Conservation (phyloP, 805 yeast species). For the Barnettozyma californica region DNA sequence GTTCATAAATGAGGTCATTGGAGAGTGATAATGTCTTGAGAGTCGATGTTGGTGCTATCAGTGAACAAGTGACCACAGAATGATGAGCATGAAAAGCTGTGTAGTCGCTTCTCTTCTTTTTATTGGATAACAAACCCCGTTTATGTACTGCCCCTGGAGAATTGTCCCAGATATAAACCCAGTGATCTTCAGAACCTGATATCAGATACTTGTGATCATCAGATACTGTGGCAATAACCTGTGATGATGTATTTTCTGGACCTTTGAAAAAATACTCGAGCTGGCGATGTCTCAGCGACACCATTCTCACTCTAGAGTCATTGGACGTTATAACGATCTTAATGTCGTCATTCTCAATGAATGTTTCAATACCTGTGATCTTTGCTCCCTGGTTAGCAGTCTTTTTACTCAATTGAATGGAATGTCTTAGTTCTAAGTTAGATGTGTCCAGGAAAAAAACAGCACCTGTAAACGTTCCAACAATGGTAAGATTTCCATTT, state of each 20-base stretch:
- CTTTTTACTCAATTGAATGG: conserved; percentile 43
- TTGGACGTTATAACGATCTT: conserved; percentile 65
- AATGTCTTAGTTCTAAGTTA: conserved; percentile 45
- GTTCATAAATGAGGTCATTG: conserved; percentile 74
- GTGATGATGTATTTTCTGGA: conserved; percentile 61
- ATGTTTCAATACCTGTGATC: conserved; percentile 69
- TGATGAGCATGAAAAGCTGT: conserved; percentile 75
- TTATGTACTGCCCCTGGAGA: conserved; percentile 21
- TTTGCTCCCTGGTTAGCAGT: conserved; percentile 39
- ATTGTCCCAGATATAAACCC: conserved; percentile 77
- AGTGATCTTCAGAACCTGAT: conserved; percentile 83
- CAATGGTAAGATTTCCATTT: conserved; percentile 49
- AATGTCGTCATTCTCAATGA: conserved; percentile 31
- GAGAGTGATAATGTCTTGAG: conserved; percentile 60
- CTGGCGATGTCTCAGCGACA: conserved; percentile 47
- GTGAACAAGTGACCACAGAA: conserved; percentile 65
- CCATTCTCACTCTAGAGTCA: conserved; percentile 72
- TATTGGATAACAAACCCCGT: conserved; percentile 13
- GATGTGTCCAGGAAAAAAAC: conserved; percentile 56
- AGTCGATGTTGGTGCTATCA: conserved; percentile 72
- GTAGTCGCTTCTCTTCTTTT: conserved; percentile 52
- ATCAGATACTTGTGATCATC: conserved; percentile 56
- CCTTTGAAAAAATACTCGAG: conserved; percentile 73
- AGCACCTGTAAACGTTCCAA: conserved; percentile 79
- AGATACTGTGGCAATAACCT: conserved; percentile 60